Evolutionary conservation across 2,329 filamentous ascomycete genomes (phyloP).

Genomic region (Alternaria rosae): DNA sequence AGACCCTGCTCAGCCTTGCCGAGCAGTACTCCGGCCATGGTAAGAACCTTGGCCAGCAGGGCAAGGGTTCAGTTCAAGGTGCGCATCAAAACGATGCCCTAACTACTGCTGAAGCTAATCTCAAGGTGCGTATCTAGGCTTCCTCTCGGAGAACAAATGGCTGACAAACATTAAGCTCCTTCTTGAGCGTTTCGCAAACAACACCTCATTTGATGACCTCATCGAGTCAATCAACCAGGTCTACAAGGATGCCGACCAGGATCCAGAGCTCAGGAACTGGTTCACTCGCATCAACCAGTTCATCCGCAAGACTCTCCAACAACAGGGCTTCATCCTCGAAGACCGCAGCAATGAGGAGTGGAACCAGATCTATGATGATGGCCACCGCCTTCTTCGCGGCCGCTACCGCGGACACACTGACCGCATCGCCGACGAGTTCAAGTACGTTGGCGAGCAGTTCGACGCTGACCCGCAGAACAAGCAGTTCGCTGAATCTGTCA

Average conservation of each 20-base stretch:
- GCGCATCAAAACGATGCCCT: conserved; percentile 71
- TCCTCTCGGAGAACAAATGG: conserved; percentile 51
- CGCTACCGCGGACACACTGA: conserved; percentile 89
- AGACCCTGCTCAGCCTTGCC: conserved; percentile 82
- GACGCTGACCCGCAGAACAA: conserved; percentile 87
- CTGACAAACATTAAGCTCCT: conserved; percentile 71
- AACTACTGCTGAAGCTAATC: conserved; percentile 75
- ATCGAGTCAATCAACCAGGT: conserved; percentile 85
- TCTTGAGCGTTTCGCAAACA: conserved; percentile 95
- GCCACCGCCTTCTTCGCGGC: conserved; percentile 83
- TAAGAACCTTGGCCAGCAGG: conserved; percentile 68
- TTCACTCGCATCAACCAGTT: conserved; percentile 81
- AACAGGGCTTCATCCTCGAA: conserved; percentile 90
- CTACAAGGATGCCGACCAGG: conserved; percentile 84
- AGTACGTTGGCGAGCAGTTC: conserved; percentile 89
- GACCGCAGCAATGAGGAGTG: conserved; percentile 81
- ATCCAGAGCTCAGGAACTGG: conserved; percentile 87
- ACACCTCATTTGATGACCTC: conserved; percentile 85
- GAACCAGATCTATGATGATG: conserved; percentile 84
- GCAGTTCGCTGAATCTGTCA: conserved; percentile 75
- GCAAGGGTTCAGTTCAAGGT: conserved; percentile 74
- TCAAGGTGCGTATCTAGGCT: conserved; percentile 67
- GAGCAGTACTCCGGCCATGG: conserved; percentile 84
- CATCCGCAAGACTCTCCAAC: conserved; percentile 81
- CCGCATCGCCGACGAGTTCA: conserved; percentile 85